These are phyloP conservation scores for Nepenthes gracilis DNA, from an alignment of 148 eudicot genomes.

Conservation along the genomic window DNA sequence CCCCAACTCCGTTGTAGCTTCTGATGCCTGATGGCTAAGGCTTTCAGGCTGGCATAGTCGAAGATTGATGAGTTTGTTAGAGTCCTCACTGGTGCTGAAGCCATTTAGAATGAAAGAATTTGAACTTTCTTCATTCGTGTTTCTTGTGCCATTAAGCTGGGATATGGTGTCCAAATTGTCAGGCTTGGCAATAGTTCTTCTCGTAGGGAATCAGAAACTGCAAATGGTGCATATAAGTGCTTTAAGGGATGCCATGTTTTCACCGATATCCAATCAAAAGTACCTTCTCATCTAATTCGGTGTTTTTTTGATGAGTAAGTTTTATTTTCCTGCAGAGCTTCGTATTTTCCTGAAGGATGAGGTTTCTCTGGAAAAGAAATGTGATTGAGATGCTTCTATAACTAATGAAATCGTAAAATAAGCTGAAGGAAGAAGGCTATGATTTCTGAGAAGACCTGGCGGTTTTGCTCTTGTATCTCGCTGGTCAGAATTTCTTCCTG, in stretches of 20 bases:
- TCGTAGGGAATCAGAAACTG: not conserved
- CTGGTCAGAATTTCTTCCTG: slow-evolving; percentile 50
- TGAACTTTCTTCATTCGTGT: slow-evolving; percentile 11
- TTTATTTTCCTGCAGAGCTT: slow-evolving; percentile 68
- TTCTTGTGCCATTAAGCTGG: slow-evolving; percentile 34
- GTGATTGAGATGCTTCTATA: not conserved
- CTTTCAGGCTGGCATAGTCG: slow-evolving; percentile 28
- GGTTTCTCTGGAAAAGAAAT: slow-evolving; percentile 33
- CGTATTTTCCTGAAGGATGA: slow-evolving; percentile 52
- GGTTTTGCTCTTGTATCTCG: slow-evolving; percentile 55
- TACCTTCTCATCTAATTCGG: slow-evolving; percentile 24
- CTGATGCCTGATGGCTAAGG: slow-evolving; percentile 12
- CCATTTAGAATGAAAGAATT: slow-evolving; percentile 17
- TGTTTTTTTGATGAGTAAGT: slow-evolving; percentile 30
- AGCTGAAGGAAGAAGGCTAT: slow-evolving; percentile 3
- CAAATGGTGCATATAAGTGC: not conserved
- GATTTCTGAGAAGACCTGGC: slow-evolving; percentile 29
- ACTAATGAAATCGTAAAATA: not conserved
- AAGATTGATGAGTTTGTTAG: slow-evolving; percentile 24
- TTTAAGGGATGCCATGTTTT: not conserved
- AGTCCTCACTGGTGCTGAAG: slow-evolving; percentile 19
- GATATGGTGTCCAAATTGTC: not conserved
- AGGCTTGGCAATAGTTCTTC: not conserved
- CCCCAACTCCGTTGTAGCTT: slow-evolving; percentile 19
- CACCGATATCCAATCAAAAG: not conserved